phyloP scores from a whole-genome alignment of 75 land plant genomes.

The Pinus albicaulis region DNA sequence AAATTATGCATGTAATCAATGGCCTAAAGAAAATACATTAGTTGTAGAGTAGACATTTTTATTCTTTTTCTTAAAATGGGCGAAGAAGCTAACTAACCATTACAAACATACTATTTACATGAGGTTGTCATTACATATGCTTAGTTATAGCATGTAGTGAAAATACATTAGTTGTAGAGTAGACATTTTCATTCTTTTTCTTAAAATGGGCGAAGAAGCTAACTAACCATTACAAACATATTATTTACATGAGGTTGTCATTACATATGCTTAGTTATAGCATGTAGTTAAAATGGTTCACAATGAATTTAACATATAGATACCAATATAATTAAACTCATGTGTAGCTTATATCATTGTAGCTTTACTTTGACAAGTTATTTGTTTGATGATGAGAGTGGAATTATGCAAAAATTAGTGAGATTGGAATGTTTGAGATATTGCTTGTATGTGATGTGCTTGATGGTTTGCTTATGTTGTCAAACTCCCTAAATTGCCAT shows the following conservation, averaged over 20 bases:
- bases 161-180: not conserved
- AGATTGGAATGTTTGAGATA: too few species aligned
- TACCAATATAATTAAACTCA: not conserved
- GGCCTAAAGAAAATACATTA: not conserved
- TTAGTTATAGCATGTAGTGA: not conserved
- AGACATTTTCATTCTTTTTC: not conserved
- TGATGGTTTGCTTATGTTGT: too few species aligned
- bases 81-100: not conserved
- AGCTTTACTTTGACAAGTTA: not conserved
- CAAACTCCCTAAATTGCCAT: too few species aligned
- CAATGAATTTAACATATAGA: not conserved
- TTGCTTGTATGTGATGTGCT: too few species aligned
- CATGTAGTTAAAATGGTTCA: too few species aligned
- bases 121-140: not conserved
- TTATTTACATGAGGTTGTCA: not conserved
- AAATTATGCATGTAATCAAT: not conserved
- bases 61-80: not conserved
- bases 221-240: not conserved
- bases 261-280: not conserved
- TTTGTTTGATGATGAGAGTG: not conserved
- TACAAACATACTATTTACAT: not conserved
- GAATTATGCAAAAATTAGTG: too few species aligned
- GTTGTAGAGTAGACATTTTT: not conserved
- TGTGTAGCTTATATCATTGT: not conserved
- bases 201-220: not conserved